These are phyloP conservation scores for Pythium angustatum DNA, from an alignment of 352 stramenopile species.

Conservation along the genomic window DNA sequence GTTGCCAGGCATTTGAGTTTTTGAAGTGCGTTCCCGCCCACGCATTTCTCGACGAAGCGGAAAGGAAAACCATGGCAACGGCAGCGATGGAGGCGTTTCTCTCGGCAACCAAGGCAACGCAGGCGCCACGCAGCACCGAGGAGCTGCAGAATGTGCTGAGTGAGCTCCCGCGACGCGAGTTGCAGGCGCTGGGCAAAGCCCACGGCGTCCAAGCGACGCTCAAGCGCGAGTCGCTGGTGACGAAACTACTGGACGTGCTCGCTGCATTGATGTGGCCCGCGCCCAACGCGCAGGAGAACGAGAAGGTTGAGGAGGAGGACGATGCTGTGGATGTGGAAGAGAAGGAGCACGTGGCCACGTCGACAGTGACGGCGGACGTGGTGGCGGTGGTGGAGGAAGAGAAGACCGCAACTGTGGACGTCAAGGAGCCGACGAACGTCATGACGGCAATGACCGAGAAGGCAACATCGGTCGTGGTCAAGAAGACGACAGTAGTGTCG, in stretches of 20 bases:
- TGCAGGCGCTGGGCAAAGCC: constrained; percentile 29
- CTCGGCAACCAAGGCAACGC: constrained; percentile 15
- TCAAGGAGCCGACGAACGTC: not conserved
- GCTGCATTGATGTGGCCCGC: constrained; percentile 12
- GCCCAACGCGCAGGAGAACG: not conserved
- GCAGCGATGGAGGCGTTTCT: constrained; percentile 15
- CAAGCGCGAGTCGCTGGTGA: constrained; percentile 30
- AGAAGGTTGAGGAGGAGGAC: not conserved
- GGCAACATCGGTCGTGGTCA: not conserved
- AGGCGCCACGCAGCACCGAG: constrained; percentile 3
- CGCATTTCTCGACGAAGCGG: constrained; percentile 1
- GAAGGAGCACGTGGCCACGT: not conserved
- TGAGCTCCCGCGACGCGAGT: constrained; percentile 23
- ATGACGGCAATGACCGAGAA: not conserved
- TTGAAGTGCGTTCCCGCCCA: constrained; percentile 8
- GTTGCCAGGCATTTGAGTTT: constrained; percentile 18
- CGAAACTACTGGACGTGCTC: constrained; percentile 20
- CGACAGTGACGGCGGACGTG: not conserved
- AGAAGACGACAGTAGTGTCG: not conserved
- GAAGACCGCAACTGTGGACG: not conserved
- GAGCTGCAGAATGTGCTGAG: constrained; percentile 22
- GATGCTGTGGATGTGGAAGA: not conserved
- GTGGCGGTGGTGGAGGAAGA: not conserved
- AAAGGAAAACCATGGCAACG: constrained; percentile 7
- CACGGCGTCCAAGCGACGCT: constrained; percentile 30